phyloP scores from a whole-genome alignment of 768 basidiomycete genomes.

The Leucocoprinus birnbaumii region DNA sequence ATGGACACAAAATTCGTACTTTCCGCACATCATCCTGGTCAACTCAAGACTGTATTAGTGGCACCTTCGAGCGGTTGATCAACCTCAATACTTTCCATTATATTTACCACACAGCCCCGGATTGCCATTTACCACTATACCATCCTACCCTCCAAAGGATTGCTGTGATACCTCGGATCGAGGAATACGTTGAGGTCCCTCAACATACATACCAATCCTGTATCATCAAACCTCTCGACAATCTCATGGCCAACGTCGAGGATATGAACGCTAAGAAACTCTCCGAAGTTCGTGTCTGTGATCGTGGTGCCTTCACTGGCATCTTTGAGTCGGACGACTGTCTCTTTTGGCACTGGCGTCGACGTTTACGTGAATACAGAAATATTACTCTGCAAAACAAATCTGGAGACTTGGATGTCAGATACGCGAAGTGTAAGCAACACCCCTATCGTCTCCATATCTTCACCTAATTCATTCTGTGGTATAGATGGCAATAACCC shows the following conservation, averaged over 20 bases:
- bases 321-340: conserved; percentile 21
- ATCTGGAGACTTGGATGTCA: neutral
- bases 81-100: conserved; percentile 40
- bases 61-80: conserved; percentile 34
- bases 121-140: conserved; percentile 25
- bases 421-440: conserved; percentile 5
- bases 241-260: conserved; percentile 7
- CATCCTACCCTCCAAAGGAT: conserved; percentile 39
- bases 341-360: conserved; percentile 8
- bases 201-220: conserved; percentile 32
- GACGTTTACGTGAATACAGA: neutral
- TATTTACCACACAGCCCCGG: conserved; percentile 24
- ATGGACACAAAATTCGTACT: conserved; percentile 38
- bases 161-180: conserved; percentile 39
- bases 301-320: conserved; percentile 16
- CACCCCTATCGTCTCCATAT: too few relatives aligned
- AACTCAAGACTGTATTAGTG: conserved; percentile 26
- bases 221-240: conserved; percentile 25
- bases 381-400: conserved; percentile 7
- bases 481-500: neutral
- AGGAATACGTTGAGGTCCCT: conserved; percentile 34
- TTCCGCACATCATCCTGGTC: conserved; percentile 35
- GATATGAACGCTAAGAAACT: conserved; percentile 3
- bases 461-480: neutral
- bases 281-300: conserved; percentile 9